Evolutionary conservation across 495 filamentous ascomycete species (phyloP).

Genomic region (Lasiosphaeris hirsuta): DNA sequence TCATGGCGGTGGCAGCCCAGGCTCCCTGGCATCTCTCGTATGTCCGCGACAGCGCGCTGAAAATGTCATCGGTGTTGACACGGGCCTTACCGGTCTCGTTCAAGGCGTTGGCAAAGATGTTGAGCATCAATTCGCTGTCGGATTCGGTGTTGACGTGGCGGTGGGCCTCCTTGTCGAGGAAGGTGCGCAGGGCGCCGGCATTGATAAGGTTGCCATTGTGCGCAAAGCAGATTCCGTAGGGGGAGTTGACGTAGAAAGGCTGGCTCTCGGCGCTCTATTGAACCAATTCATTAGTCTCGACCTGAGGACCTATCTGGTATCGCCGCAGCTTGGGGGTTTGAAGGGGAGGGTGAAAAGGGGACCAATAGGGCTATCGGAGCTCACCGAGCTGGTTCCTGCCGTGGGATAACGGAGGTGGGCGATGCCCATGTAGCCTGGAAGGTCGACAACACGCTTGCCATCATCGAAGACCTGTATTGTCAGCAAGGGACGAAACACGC

Average conservation of each 20-base stretch:
- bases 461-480: conserved; percentile 60
- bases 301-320: neutral
- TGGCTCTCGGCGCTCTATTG: conserved; percentile 65
- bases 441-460: conserved; percentile 68
- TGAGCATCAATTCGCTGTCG: conserved; percentile 92
- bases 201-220: conserved; percentile 94
- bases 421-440: conserved; percentile 87
- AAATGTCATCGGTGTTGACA: conserved; percentile 88
- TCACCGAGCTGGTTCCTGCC: conserved; percentile 71
- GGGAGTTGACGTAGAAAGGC: conserved; percentile 92
- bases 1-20: conserved; percentile 75
- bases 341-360: too few species aligned
- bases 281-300: neutral
- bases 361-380: conserved; percentile 5
- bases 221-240: conserved; percentile 65
- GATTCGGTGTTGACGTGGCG: conserved; percentile 96
- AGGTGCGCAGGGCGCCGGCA: conserved; percentile 70
- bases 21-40: conserved; percentile 78
- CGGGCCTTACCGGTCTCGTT: conserved; percentile 95
- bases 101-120: conserved; percentile 90
- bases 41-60: conserved; percentile 69
- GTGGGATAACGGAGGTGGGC: conserved; percentile 90
- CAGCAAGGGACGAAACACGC: neutral
- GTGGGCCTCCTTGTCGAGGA: conserved; percentile 84
- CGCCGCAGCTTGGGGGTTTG: neutral